A percentile compares a stretch with the other conserved stretches of the same genome.
phyloP scores from a whole-genome alignment of 805 yeast species.

The Pichia pseudocactophila region DNA sequence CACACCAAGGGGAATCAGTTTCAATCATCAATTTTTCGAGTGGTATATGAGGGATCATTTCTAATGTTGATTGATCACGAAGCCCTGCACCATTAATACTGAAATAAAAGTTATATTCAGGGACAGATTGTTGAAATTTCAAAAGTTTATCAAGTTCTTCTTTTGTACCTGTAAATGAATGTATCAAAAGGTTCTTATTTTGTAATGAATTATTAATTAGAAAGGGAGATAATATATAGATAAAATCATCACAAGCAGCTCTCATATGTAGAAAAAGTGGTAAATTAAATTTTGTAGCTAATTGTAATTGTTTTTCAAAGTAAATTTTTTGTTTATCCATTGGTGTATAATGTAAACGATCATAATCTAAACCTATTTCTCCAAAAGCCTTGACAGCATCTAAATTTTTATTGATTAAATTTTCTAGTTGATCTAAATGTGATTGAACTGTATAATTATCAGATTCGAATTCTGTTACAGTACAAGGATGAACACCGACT shows the following conservation, averaged over 20 bases:
- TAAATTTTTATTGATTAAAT: slow-evolving; percentile 33
- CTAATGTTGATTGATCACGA: slow-evolving; percentile 63
- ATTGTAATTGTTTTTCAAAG: slow-evolving; percentile 66
- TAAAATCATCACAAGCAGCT: slow-evolving; percentile 73
- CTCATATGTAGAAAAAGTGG: slow-evolving; percentile 92
- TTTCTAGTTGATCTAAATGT: slow-evolving; percentile 41
- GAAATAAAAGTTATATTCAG: slow-evolving; percentile 47
- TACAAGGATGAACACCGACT: slow-evolving; percentile 94
- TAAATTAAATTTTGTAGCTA: slow-evolving; percentile 46
- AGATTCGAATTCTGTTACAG: slow-evolving; percentile 47
- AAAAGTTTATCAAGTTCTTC: slow-evolving; percentile 55
- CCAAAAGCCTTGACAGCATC: slow-evolving; percentile 78
- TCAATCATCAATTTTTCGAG: slow-evolving; percentile 66
- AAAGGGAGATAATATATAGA: slow-evolving; percentile 54
- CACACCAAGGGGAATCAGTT: slow-evolving; percentile 99
- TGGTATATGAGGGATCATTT: slow-evolving; percentile 63
- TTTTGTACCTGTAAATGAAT: slow-evolving; percentile 82
- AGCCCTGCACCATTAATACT: slow-evolving; percentile 93
- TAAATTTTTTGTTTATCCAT: slow-evolving; percentile 56
- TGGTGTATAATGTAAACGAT: slow-evolving; percentile 69
- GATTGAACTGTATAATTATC: slow-evolving; percentile 23
- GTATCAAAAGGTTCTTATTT: slow-evolving; percentile 69
- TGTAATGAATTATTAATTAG: slow-evolving; percentile 31
- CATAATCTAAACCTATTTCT: slow-evolving; percentile 93
- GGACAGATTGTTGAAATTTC: slow-evolving; percentile 14